A percentile compares a stretch with the other conserved stretches of the same genome.
phyloP scores from a whole-genome alignment of 2,329 filamentous ascomycete genomes.

The Aspergillus piperis region DNA sequence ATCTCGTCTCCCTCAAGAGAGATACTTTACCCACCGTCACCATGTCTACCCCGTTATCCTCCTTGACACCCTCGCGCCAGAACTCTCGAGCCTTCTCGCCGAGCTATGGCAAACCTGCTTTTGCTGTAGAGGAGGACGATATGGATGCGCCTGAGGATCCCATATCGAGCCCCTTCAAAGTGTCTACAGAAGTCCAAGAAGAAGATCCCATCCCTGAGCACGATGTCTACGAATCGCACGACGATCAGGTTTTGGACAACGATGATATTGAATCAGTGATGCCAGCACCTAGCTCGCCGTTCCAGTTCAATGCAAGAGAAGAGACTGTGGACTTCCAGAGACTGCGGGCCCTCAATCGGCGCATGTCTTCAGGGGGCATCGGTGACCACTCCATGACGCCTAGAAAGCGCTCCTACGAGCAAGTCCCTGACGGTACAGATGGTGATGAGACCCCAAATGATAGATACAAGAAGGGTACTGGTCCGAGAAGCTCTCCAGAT shows the following conservation, averaged over 20 bases:
- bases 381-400: constrained; percentile 21
- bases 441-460: constrained; percentile 17
- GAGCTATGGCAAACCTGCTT: constrained; percentile 11
- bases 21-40: constrained; percentile 9
- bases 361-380: constrained; percentile 10
- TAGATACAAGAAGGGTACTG: constrained; percentile 31
- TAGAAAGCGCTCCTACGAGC: constrained; percentile 26
- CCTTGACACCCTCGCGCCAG: constrained; percentile 44
- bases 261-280: constrained; percentile 26
- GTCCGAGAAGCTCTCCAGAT: constrained; percentile 21
- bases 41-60: constrained; percentile 45
- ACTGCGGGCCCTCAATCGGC: constrained; percentile 16
- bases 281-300: constrained; percentile 40
- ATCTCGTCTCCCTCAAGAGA: background rate
- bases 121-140: background rate
- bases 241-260: constrained; percentile 18
- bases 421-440: constrained; percentile 20
- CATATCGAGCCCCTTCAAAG: constrained; percentile 32
- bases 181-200: constrained; percentile 15
- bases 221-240: constrained; percentile 21
- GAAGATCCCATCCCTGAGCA: constrained; percentile 18
- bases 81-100: constrained; percentile 42
- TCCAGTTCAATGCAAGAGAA: constrained; percentile 35
- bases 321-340: constrained; percentile 37
- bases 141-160: constrained; percentile 26